Percentiles rank a stretch among this genome's conserved stretches.
Conservation (phyloP, 176 grass and related monocot genomes). For the Musa beccarii region DNA sequence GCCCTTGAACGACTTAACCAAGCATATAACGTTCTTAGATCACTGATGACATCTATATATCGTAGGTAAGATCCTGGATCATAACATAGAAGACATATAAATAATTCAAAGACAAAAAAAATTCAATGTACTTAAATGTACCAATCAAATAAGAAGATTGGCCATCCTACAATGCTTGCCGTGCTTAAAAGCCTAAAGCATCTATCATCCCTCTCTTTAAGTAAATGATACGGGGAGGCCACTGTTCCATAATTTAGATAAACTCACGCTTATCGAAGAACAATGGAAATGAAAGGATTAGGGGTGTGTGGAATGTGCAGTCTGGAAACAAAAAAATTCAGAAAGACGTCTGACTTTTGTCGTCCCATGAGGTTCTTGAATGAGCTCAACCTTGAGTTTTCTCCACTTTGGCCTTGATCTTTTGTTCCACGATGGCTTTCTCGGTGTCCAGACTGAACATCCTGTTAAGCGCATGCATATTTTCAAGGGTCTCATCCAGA, state of each 20-base stretch:
- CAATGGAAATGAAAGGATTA: not conserved
- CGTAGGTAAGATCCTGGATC: too few relatives aligned
- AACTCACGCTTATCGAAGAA: not conserved
- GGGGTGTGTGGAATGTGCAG: not conserved
- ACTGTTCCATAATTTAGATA: not conserved
- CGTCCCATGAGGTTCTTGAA: not conserved
- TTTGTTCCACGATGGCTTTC: slow-evolving; percentile 10
- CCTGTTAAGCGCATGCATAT: slow-evolving; percentile 14
- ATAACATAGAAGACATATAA: not conserved
- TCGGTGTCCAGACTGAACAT: slow-evolving; percentile 22
- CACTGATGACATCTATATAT: too few relatives aligned
- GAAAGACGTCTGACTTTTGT: not conserved
- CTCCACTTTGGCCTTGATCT: slow-evolving; percentile 20
- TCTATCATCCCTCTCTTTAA: slow-evolving; percentile 1
- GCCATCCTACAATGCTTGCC: not conserved
- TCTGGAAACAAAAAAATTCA: not conserved
- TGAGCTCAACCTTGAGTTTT: slow-evolving; percentile 1
- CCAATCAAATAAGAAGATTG: not conserved
- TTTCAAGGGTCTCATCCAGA: slow-evolving; percentile 14
- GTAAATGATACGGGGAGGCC: not conserved
- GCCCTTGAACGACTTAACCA: too few relatives aligned
- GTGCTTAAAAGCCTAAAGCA: not conserved
- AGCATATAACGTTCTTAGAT: too few relatives aligned
- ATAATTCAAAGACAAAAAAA: not conserved
- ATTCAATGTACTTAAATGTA: not conserved